Base-by-base conservation (phyloP, 1,139 yeast genomes). In the Diutina neorugosa region DNA sequence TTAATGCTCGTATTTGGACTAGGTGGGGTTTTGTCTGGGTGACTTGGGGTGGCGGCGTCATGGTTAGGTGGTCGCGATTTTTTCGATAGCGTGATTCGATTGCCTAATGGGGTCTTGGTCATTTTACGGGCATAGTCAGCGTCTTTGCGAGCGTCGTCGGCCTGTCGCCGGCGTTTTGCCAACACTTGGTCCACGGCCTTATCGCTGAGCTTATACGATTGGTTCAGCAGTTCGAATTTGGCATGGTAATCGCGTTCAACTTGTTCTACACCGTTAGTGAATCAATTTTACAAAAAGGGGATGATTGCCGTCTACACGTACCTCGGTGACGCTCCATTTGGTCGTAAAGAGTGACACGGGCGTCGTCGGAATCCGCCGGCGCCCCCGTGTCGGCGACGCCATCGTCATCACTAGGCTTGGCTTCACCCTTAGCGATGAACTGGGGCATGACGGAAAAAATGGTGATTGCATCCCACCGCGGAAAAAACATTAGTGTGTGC, bases 131-230 rank as follows among this genome's bases (percentile, higher is more conserved):
- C 37, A 31, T 37, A 44, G 8, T 44, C 34, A 21, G 41, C 43
- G 47, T 52, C 52, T 14, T 31, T 31, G 43, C 56, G 52, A 53
- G 50, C 58, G 42, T 54, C 47, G 16, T 54, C 54, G 37, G 57
- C 40, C 21, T 59, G 52, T 20, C 37, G 20, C 20, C 37, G 44
- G 12, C 53, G 52, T 51, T 44, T 60, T 54, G 9, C 56, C 58
- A 20, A 52, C 52, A 31, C 63, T 65, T 37, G 69, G 37, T 59
- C 57, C 8, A 68, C 59, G 7, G 74, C 68, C 46, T 65, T 63
- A 16, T 63, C 67, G 53, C 66, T 69, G 47, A 74, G 57, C 53
- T 69, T 70, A 54, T 71, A 70, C 0, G 74, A 63, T 0, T 77
- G 70, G 56, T 73, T 74, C 25, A 66, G 67, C 1, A 66, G 63